Evolutionary conservation across 2,329 filamentous ascomycete genomes (phyloP), one percentile per base, ranked within the genome.

Genomic region (Proliferodiscus dingleyae): DNA sequence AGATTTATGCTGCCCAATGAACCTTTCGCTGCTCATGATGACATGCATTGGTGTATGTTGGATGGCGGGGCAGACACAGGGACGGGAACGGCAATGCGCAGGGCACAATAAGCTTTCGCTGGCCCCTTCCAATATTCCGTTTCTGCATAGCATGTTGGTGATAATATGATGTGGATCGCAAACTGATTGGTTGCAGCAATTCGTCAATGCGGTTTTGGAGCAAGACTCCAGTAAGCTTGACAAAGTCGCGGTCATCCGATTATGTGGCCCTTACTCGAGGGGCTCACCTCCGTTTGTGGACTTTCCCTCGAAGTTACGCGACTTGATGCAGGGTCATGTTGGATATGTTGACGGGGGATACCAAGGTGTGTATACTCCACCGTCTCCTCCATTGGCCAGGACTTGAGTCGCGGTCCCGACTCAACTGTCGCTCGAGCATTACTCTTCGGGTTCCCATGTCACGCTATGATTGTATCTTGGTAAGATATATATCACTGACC

Each of bases 141-240:
- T n/a, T n/a, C n/a, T n/a, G n/a, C n/a, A n/a, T n/a, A n/a, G n/a
- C n/a, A n/a, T n/a, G n/a, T n/a, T n/a, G 26, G n/a, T n/a, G 13
- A 32, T 37, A 13, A 22, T 22, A n/a, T 22, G 8, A 18, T 5
- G 10, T 8, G 10, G 18, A 37, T 22, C 3, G 10, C 11, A 13
- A 11, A 30, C 37, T 45, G 36, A 51, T 37, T 7, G 24, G 24
- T 13, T 21, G 19, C 40, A 61, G 59, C 70, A 74, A 59, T 75
- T 75, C 47, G 67, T 75, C 37, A 75, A 75, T 47, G 72, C 72
- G 5, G 69, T 77, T 6, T 64, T 75, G 9, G 72, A 74, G 38
- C 67, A 69, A 8, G 72, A 78, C 60, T 64, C 67, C 3, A 64
- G 68, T 19, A 68, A 74, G 11, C 61, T 79, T 5, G 70, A 70